Evolutionary conservation across 2,329 filamentous ascomycete genomes (phyloP), one percentile per base, ranked within the genome.

Genomic region (Botrytis deweyae): DNA sequence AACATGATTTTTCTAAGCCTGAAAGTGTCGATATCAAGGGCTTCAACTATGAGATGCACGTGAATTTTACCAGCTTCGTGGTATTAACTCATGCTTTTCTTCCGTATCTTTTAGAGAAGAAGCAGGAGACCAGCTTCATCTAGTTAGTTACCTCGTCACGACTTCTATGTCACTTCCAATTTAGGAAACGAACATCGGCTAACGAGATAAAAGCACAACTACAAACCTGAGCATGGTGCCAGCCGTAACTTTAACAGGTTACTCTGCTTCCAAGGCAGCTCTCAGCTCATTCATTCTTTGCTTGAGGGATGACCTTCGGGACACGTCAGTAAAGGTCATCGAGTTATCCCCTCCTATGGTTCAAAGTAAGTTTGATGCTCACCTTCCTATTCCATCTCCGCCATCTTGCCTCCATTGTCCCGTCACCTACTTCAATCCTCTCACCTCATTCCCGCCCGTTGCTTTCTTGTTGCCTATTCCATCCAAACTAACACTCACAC

Each of bases 241-340:
- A 0, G 75, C 75, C 7, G 25, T n/a, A 18, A 69, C 75, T 0
- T 75, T 84, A 46, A 80, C 83, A 0, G 82, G 81, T 0, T 87
- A 86, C 77, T 84, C 81, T 2, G 83, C 84, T 8, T 83, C 84
- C 4, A 86, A 86, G 76, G 82, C 84, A 0, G 85, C 85, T 1
- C 77, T 86, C 40, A 82, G 85, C 67, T 76, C 79, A 2, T 86
- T 85, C 74, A 78, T 82, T 14, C 77, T 86, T 9, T 84, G 80
- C 66, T 77, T 87, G 1, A 82, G 84, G 2, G 82, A 84, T 29
- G 82, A 86, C 73, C 79, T 86, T 22, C 77, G 79, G 14, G 76
- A 80, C 9, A 80, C 79, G 4, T 78, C 76, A 12, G 78, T 85
- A 18, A 82, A 82, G 66, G 79, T 86, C 2, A 80, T 85, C 52